These are phyloP conservation scores for Phlebiopsis flavidoalba DNA, from an alignment of 768 basidiomycete genomes.

Conservation along the genomic window DNA sequence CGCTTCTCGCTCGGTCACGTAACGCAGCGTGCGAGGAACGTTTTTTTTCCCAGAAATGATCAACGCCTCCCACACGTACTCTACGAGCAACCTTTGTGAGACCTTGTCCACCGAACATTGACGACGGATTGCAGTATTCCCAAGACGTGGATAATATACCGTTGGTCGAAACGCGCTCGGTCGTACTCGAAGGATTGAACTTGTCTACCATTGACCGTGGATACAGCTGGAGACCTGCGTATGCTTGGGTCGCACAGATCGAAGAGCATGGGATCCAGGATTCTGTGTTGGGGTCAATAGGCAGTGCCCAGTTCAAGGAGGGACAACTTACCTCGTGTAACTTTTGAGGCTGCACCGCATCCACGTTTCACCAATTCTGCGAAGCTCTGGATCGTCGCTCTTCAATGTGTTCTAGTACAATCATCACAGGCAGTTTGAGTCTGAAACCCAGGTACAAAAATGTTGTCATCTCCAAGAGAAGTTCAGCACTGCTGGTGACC, in stretches of 20 bases:
- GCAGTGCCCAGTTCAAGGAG: neutral
- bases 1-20: constrained; percentile 50
- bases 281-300: constrained; percentile 34
- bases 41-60: too few species aligned
- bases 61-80: constrained; percentile 45
- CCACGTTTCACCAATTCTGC: constrained; percentile 91
- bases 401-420: constrained; percentile 77
- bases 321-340: constrained; percentile 65
- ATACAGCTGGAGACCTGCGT: constrained; percentile 40
- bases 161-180: constrained; percentile 73
- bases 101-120: constrained; percentile 86
- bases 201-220: constrained; percentile 59
- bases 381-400: constrained; percentile 65
- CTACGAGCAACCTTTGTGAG: constrained; percentile 76
- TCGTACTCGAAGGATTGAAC: constrained; percentile 66
- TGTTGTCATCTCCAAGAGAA: constrained; percentile 61
- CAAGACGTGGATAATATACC: constrained; percentile 64
- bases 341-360: constrained; percentile 93
- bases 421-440: constrained; percentile 83
- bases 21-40: constrained; percentile 63
- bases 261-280: constrained; percentile 82
- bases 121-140: constrained; percentile 74
- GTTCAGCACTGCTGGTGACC: constrained; percentile 11
- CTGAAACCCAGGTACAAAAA: constrained; percentile 75
- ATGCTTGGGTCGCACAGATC: constrained; percentile 72